Conservation (phyloP, 768 basidiomycete genomes). For the Cytidiella melzeri region DNA sequence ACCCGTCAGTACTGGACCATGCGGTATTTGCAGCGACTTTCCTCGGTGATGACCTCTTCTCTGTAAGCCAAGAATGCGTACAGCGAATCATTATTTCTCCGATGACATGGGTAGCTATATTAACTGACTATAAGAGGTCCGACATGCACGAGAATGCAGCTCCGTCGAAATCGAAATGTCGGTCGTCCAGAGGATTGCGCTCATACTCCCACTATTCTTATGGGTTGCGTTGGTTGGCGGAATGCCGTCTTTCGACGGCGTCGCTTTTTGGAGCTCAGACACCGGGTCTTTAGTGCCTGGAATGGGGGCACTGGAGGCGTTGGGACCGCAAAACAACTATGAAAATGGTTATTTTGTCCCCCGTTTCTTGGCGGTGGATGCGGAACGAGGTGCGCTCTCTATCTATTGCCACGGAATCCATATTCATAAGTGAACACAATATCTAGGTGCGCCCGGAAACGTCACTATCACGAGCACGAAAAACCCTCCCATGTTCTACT, state of each 20-base stretch:
- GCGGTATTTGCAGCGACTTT: background rate
- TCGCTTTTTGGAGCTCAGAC: constrained; percentile 15
- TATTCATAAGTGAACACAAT: background rate
- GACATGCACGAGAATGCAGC: background rate
- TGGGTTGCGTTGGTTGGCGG: constrained; percentile 11
- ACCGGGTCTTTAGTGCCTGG: constrained; percentile 21
- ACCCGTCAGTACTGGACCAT: background rate
- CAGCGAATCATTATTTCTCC: background rate
- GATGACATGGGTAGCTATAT: background rate
- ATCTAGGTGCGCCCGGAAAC: constrained; percentile 41
- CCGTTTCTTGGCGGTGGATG: constrained; percentile 17
- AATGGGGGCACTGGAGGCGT: constrained; percentile 18
- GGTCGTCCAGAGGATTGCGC: constrained; percentile 5
- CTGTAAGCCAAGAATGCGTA: background rate
- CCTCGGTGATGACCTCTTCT: background rate
- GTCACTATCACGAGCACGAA: constrained; percentile 34
- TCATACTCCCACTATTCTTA: constrained; percentile 2
- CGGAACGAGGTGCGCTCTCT: constrained; percentile 15
- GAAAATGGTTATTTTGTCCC: constrained; percentile 3
- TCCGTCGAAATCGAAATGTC: constrained; percentile 8
- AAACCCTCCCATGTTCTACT: constrained; percentile 45
- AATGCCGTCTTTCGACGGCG: constrained; percentile 20
- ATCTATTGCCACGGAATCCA: background rate
- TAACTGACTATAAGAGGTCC: background rate
- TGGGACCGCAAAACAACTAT: constrained; percentile 11